Evolutionary conservation across 352 stramenopile genomes (phyloP), one percentile per base, ranked within the genome.

Genomic region (Pythium utonaiense): DNA sequence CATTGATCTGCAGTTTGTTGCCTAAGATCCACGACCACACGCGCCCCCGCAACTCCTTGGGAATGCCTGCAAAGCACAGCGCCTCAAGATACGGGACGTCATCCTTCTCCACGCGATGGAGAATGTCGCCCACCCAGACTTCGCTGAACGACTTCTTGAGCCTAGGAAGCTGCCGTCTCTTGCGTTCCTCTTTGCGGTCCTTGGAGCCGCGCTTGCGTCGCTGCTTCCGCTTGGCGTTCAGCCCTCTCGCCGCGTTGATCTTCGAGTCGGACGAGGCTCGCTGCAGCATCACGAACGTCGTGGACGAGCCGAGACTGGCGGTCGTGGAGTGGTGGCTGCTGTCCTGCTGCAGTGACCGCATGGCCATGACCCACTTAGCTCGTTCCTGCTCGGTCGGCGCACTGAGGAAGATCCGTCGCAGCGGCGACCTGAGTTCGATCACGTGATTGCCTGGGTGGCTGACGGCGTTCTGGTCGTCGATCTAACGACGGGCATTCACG

Each of bases 1-100:
- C 77, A 40, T 92, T 95, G 31, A 95, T 79, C 70, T 93, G 86
- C 10, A 95, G 68, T 8, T 73, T 83, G 53, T 95, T 95, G 36
- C 86, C 86, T 9, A 95, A 69, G 12, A 92, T 60, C 74, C 80
- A 91, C 10, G 80, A 74, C 86, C 86, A 95, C 47, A 75, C 86
- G 14, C 86, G 83, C 5, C 86, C 86, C 34, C 86, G 78, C 10
- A 93, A 49, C 53, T 95, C 82, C 57, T 95, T 95, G 2, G 86
- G 86, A 19, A 95, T 90, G 0, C 86, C 86, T 0, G 77, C 80
- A 63, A 92, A 91, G 61, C 83, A 93, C 3, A 95, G 60, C 19
- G 75, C 80, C 53, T 93, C 82, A 2, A 93, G 34, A 6, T 77
- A 38, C 10, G 34, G 14, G 2, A 52, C 3, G n/a, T 78, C 62